Conservation (phyloP, 345 rosid species). For the Arabidopsis suecica region DNA sequence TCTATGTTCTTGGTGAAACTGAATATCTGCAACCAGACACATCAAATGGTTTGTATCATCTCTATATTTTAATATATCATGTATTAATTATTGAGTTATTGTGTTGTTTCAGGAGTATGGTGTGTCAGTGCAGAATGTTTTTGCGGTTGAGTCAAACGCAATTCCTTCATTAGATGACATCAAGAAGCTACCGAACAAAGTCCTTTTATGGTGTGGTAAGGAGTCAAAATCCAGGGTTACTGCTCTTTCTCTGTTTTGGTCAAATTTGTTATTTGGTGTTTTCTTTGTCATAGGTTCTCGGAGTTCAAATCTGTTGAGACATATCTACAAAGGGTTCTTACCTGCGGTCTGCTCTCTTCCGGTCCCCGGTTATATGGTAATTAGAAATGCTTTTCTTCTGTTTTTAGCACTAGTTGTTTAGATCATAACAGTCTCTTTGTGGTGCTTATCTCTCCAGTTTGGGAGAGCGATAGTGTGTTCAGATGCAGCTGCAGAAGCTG, state of each 20-base stretch:
- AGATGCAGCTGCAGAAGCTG: constrained; percentile 87
- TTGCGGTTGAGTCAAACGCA: constrained; percentile 58
- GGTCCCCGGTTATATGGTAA: constrained; percentile 80
- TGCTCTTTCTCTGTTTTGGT: background rate
- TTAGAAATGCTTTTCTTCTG: no score
- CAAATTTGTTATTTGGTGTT: background rate
- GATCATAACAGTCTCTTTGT: background rate
- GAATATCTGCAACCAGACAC: no score
- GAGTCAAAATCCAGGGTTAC: background rate
- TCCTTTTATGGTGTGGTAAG: constrained; percentile 87
- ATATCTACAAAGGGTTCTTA: constrained; percentile 71
- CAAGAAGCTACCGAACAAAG: constrained; percentile 66
- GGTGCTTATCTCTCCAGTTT: constrained; percentile 46
- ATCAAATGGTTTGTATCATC: no score
- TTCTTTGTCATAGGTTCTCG: constrained; percentile 50
- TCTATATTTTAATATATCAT: no score
- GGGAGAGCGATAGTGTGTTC: constrained; percentile 84
- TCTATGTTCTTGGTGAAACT: no score
- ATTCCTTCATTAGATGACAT: constrained; percentile 69
- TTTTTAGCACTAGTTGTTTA: background rate
- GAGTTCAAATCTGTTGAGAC: constrained; percentile 69
- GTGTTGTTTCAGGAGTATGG: constrained; percentile 59
- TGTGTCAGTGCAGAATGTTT: constrained; percentile 64
- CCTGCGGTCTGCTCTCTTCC: constrained; percentile 79
- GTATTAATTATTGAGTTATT: background rate